These are phyloP conservation scores for Darksidea phi DNA, from an alignment of 495 filamentous ascomycete species.

Conservation along the genomic window DNA sequence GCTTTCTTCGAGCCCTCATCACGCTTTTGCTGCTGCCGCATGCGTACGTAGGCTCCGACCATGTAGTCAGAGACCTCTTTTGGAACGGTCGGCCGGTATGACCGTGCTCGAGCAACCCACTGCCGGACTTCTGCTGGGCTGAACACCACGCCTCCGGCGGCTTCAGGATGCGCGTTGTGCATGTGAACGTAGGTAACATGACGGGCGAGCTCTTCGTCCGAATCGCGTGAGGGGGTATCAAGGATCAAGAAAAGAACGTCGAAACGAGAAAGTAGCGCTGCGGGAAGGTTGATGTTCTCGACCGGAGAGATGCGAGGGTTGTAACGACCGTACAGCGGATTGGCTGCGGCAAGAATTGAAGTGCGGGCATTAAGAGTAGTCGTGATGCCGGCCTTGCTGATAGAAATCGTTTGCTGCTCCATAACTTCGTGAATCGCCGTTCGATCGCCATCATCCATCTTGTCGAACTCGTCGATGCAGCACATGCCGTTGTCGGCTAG, in stretches of 20 bases:
- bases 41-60: slow-evolving; percentile 89
- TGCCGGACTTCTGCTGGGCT: slow-evolving; percentile 88
- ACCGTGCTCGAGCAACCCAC: slow-evolving; percentile 89
- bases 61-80: slow-evolving; percentile 87
- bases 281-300: slow-evolving; percentile 97
- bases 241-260: slow-evolving; percentile 96
- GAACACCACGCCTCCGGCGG: slow-evolving; percentile 65
- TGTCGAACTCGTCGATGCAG: slow-evolving; percentile 99
- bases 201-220: slow-evolving; percentile 87
- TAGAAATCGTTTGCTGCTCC: slow-evolving; percentile 99
- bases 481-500: slow-evolving; percentile 97
- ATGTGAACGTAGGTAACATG: slow-evolving; percentile 98
- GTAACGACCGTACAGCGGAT: slow-evolving; percentile 96
- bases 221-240: slow-evolving; percentile 83
- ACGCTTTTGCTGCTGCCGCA: slow-evolving; percentile 82
- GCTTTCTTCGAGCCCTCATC: slow-evolving; percentile 85
- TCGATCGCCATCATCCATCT: slow-evolving; percentile 96
- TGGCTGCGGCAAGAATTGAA: slow-evolving; percentile 95
- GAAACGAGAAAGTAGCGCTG: slow-evolving; percentile 92
- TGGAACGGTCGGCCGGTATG: slow-evolving; percentile 80
- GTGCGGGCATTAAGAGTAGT: slow-evolving; percentile 95
- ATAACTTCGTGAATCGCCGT: slow-evolving; percentile 99
- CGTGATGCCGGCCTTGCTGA: slow-evolving; percentile 96
- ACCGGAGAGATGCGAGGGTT: slow-evolving; percentile 95
- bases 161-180: slow-evolving; percentile 90